Evolutionary conservation across 2,329 filamentous ascomycete genomes (phyloP).

Genomic region (Ophiostoma tasmaniense): DNA sequence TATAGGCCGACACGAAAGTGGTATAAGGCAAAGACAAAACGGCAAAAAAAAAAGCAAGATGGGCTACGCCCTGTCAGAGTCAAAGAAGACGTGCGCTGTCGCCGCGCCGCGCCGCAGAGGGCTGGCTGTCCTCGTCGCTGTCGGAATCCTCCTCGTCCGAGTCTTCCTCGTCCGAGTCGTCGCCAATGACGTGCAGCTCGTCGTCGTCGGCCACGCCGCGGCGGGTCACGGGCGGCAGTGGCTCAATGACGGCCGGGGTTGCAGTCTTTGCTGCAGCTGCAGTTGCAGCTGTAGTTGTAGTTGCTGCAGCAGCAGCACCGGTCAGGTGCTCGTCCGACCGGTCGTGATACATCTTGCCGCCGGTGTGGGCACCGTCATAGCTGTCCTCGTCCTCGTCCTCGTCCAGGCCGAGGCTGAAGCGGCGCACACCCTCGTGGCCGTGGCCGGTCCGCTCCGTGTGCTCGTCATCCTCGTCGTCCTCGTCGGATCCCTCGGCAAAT

Average conservation of each 20-base stretch:
- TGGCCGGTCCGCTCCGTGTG: conserved; percentile 26
- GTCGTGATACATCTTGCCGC: conserved; percentile 24
- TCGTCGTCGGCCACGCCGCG: conserved; percentile 22
- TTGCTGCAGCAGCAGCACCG: conserved; percentile 22
- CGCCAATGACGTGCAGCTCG: conserved; percentile 44
- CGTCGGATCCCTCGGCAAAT: conserved; percentile 77
- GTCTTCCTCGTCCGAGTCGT: conserved; percentile 33
- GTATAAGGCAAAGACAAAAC: not conserved
- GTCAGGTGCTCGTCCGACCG: conserved; percentile 21
- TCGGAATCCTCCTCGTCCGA: conserved; percentile 27
- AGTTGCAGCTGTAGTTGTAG: conserved; percentile 19
- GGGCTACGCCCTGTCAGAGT: not conserved
- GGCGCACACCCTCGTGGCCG: conserved; percentile 6
- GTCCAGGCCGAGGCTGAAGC: conserved; percentile 27
- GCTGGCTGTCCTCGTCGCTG: conserved; percentile 18
- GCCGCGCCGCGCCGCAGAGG: not conserved
- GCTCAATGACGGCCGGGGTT: not conserved
- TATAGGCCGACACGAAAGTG: not conserved
- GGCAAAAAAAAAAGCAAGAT: not conserved
- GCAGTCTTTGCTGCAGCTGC: conserved; percentile 26
- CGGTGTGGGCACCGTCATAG: conserved; percentile 31
- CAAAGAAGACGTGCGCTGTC: conserved; percentile 15
- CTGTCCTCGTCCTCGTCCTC: conserved; percentile 57
- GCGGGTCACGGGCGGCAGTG: not conserved
- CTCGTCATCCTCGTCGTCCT: conserved; percentile 47